A percentile compares a stretch with the other conserved stretches of the same genome.
Evolutionary conservation across 139 green algal genomes (phyloP).

Genomic region (Diplosphaera chodatii): DNA sequence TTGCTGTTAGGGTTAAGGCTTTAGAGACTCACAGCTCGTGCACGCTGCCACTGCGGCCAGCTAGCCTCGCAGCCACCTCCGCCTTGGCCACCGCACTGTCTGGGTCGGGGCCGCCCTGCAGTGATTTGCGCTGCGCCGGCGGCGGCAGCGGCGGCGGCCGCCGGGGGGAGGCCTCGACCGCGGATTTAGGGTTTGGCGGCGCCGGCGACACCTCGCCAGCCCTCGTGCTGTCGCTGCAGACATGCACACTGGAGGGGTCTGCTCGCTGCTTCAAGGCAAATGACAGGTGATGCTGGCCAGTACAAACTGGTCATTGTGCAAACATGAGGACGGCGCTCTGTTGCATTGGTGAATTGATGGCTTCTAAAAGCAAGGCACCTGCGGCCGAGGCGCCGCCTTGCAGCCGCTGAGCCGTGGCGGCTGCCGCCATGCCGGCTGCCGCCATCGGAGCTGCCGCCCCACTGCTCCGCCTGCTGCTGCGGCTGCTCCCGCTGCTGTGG

Average conservation of each 20-base stretch:
- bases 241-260: too few relatives aligned
- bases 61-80: neutral
- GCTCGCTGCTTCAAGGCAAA: too few relatives aligned
- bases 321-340: too few relatives aligned
- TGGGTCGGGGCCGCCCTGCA: neutral
- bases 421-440: neutral
- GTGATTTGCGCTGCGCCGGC: neutral
- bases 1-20: too few relatives aligned
- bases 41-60: neutral
- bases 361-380: too few relatives aligned
- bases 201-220: neutral
- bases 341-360: too few relatives aligned
- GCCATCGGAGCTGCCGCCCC: neutral
- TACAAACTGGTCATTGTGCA: too few relatives aligned
- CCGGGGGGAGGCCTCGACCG: too few relatives aligned
- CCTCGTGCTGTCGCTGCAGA: conserved; percentile 1
- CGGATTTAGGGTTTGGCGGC: too few relatives aligned
- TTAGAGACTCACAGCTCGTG: neutral
- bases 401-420: neutral
- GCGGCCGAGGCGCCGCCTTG: neutral
- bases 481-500: neutral
- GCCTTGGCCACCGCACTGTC: neutral
- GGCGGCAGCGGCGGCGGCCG: neutral
- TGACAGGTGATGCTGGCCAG: too few relatives aligned
- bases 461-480: too few relatives aligned